Conservation (phyloP, 768 basidiomycete species). For the Calocybe indica region DNA sequence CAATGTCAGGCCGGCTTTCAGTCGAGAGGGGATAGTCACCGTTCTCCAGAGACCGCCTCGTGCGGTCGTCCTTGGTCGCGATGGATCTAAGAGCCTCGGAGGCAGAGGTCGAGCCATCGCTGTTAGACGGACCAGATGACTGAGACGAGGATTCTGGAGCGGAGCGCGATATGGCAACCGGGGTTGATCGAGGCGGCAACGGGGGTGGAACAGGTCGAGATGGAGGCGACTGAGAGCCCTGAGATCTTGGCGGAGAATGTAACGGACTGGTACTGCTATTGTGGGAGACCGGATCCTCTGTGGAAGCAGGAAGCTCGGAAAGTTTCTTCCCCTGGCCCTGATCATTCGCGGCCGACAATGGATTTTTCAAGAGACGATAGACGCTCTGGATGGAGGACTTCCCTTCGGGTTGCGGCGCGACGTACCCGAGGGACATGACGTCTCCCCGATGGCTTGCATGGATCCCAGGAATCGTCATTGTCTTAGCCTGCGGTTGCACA, state of each 20-base stretch:
- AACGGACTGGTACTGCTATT: background rate
- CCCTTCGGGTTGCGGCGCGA: slow-evolving; percentile 31
- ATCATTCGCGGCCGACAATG: slow-evolving; percentile 20
- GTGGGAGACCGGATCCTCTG: background rate
- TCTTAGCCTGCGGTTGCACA: slow-evolving; percentile 72
- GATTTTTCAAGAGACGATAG: slow-evolving; percentile 72
- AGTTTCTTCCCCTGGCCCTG: slow-evolving; percentile 8
- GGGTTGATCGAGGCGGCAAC: slow-evolving; percentile 39
- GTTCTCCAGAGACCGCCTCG: slow-evolving; percentile 11
- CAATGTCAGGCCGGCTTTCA: background rate
- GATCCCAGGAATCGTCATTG: slow-evolving; percentile 85
- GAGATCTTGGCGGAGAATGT: slow-evolving; percentile 3
- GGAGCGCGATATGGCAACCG: slow-evolving; percentile 20
- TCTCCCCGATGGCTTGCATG: slow-evolving; percentile 82
- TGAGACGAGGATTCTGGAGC: slow-evolving; percentile 19
- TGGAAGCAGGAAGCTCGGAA: slow-evolving; percentile 1
- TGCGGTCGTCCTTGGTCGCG: slow-evolving; percentile 37
- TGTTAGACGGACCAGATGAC: slow-evolving; percentile 11
- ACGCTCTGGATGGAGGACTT: slow-evolving; percentile 55
- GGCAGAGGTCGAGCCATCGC: slow-evolving; percentile 19
- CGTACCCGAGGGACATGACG: slow-evolving; percentile 80
- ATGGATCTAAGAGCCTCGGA: slow-evolving; percentile 56
- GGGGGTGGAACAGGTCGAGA: slow-evolving; percentile 41
- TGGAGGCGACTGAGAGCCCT: slow-evolving; percentile 29
- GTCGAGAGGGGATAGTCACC: background rate